Percentiles rank a stretch among this genome's conserved stretches.
Evolutionary conservation across 2,329 filamentous ascomycete species (phyloP).

Genomic region (Fusarium secorum): DNA sequence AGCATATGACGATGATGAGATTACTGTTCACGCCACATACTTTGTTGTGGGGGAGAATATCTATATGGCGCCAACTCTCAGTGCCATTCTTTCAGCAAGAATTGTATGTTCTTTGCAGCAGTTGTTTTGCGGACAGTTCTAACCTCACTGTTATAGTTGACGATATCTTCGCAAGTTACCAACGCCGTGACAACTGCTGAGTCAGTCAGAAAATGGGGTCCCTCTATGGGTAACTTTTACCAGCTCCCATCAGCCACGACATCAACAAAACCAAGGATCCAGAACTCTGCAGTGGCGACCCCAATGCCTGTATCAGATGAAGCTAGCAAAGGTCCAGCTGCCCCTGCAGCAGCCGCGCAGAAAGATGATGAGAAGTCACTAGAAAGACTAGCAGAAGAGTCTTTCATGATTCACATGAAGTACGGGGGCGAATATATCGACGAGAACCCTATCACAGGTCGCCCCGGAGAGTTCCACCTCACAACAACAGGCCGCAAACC

Average conservation of each 20-base stretch:
- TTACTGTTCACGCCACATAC: constrained; percentile 67
- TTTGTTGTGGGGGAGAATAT: constrained; percentile 72
- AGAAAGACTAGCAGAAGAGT: constrained; percentile 63
- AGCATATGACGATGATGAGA: constrained; percentile 62
- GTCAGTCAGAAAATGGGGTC: constrained; percentile 62
- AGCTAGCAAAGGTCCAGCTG: constrained; percentile 36
- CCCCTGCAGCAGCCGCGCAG: constrained; percentile 37
- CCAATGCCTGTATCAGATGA: constrained; percentile 53
- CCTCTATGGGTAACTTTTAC: constrained; percentile 62
- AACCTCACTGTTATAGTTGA: constrained; percentile 51
- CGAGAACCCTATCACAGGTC: constrained; percentile 72
- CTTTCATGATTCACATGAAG: constrained; percentile 63
- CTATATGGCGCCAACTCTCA: constrained; percentile 70
- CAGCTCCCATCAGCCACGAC: constrained; percentile 47
- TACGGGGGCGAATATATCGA: constrained; percentile 72
- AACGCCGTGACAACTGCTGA: constrained; percentile 61
- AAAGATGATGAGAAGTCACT: constrained; percentile 52
- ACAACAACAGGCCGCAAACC: constrained; percentile 66
- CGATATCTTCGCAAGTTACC: constrained; percentile 63
- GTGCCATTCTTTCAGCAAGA: constrained; percentile 65
- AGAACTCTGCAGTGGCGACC: constrained; percentile 57
- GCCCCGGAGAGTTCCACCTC: constrained; percentile 71
- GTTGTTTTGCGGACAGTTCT: neutral
- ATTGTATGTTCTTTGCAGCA: constrained; percentile 54
- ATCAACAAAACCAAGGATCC: constrained; percentile 40